Evolutionary conservation across 768 basidiomycete species (phyloP).

Genomic region (Tulasnella sp.): DNA sequence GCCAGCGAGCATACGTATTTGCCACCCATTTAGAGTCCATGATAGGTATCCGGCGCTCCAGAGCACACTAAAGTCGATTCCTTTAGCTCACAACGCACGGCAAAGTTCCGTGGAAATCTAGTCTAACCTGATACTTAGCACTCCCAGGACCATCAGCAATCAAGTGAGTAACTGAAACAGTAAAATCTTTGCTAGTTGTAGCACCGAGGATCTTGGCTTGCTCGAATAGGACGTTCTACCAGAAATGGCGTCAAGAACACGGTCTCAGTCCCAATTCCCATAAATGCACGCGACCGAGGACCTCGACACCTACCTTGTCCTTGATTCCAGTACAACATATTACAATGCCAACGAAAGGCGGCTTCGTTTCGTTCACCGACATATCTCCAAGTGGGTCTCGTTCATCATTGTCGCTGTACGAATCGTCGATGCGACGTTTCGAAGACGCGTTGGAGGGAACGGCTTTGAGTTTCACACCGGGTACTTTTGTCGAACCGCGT

Average conservation of each 20-base stretch:
- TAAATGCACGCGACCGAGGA: background rate
- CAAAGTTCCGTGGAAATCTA: background rate
- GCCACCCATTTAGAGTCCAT: constrained; percentile 76
- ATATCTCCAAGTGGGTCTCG: constrained; percentile 13
- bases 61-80: constrained; percentile 63
- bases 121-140: constrained; percentile 75
- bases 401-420: constrained; percentile 37
- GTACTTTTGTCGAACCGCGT: constrained; percentile 45
- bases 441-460: constrained; percentile 33
- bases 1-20: constrained; percentile 72
- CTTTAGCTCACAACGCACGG: constrained; percentile 14
- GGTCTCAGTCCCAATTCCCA: background rate
- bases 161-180: constrained; percentile 85
- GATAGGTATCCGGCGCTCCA: constrained; percentile 80
- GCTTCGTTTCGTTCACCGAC: constrained; percentile 38
- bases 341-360: constrained; percentile 58
- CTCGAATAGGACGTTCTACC: constrained; percentile 71
- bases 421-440: constrained; percentile 39
- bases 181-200: constrained; percentile 67
- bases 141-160: constrained; percentile 80
- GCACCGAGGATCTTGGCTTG: constrained; percentile 85
- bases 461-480: constrained; percentile 47
- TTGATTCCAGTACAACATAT: constrained; percentile 76
- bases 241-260: constrained; percentile 21
- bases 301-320: constrained; percentile 64